Percentiles rank a stretch among this genome's conserved stretches.
Conservation (phyloP, 306 rosid genomes). For the barrel medic (Medicago truncatula) region DNA sequence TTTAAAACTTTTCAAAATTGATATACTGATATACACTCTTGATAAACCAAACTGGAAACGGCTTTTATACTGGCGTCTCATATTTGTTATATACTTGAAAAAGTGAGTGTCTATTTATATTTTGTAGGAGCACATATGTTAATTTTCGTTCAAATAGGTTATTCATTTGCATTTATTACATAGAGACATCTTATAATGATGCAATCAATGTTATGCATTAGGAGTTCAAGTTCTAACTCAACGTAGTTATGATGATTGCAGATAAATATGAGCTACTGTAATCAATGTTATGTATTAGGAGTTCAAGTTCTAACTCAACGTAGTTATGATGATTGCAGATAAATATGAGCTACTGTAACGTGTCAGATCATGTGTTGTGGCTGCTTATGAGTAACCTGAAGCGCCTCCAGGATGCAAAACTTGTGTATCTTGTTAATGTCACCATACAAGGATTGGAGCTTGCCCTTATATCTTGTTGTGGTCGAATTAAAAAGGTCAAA, state of each 20-base stretch:
- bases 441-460: constrained; percentile 61
- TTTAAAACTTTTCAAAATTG: too few relatives aligned
- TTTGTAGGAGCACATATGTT: too few relatives aligned
- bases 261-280: constrained; percentile 69
- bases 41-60: too few relatives aligned
- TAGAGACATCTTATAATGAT: neutral
- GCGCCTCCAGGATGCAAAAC: constrained; percentile 72
- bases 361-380: constrained; percentile 66
- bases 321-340: constrained; percentile 54
- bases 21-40: too few relatives aligned
- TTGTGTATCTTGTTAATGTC: constrained; percentile 57
- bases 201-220: neutral
- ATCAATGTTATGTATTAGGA: constrained; percentile 1
- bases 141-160: too few relatives aligned
- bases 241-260: constrained; percentile 45
- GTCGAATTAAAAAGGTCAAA: constrained; percentile 65
- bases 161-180: too few relatives aligned
- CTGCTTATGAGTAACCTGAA: constrained; percentile 63
- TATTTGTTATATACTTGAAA: too few relatives aligned
- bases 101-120: too few relatives aligned
- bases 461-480: constrained; percentile 61
- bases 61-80: too few relatives aligned
- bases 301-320: constrained; percentile 37
- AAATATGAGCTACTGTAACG: constrained; percentile 62
- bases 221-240: constrained; percentile 38